Conservation (phyloP, 129 eudicot genomes). For the Pittosporum tobira region DNA sequence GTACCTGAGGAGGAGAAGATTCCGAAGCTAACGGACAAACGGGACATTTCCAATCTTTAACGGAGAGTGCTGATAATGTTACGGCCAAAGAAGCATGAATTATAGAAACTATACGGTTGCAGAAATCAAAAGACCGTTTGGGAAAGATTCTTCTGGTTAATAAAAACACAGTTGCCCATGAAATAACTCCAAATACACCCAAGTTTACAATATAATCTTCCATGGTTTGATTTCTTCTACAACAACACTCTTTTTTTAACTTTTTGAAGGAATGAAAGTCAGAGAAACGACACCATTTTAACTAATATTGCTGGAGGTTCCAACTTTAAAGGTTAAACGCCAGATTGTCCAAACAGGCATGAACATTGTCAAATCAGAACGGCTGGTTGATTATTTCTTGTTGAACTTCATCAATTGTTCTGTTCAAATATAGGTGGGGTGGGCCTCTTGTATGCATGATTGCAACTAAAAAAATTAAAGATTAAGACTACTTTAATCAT, state of each 20-base stretch:
- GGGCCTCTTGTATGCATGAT: too few relatives aligned
- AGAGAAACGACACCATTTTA: too few relatives aligned
- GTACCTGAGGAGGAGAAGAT: constrained; percentile 67
- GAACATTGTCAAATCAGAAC: too few relatives aligned
- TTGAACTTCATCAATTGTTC: too few relatives aligned
- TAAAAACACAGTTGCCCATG: constrained; percentile 60
- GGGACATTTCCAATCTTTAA: constrained; percentile 88
- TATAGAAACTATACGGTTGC: constrained; percentile 75
- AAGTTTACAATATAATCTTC: constrained; percentile 39
- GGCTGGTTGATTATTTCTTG: too few relatives aligned
- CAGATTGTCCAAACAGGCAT: too few relatives aligned
- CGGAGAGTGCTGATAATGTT: constrained; percentile 40
- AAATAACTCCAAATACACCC: constrained; percentile 44
- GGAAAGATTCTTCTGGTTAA: constrained; percentile 47
- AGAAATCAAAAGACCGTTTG: constrained; percentile 68
- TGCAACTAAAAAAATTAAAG: too few relatives aligned
- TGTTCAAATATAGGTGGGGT: too few relatives aligned
- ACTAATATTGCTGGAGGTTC: too few relatives aligned
- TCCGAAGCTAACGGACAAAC: constrained; percentile 70
- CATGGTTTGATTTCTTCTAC: constrained; percentile 23
- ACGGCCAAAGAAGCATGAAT: constrained; percentile 71
- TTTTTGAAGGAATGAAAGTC: too few relatives aligned
- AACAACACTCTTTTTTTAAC: too few relatives aligned
- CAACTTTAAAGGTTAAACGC: neutral
- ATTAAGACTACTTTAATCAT: too few relatives aligned